A percentile compares a stretch with the other conserved stretches of the same genome.
Conservation (phyloP, 257 asterid species). For the Plantago elongata region DNA sequence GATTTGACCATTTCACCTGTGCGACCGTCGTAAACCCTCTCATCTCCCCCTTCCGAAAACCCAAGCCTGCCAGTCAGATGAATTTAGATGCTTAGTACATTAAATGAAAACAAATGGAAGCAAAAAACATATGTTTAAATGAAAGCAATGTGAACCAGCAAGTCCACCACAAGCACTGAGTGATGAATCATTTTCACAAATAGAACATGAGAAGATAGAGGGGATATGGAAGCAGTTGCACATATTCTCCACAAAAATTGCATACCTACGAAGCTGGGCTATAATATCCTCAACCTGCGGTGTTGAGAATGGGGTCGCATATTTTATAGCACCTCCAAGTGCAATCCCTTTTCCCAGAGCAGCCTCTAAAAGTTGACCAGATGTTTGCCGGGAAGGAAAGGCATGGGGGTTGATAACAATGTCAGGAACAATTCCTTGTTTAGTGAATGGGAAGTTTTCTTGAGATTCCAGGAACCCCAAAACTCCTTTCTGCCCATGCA, state of each 20-base stretch:
- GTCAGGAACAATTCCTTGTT: constrained; percentile 89
- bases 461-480: constrained; percentile 85
- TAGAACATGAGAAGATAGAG: not conserved
- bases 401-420: constrained; percentile 95
- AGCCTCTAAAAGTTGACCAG: constrained; percentile 89
- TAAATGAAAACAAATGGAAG: not conserved
- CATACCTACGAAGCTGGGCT: constrained; percentile 81
- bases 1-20: constrained; percentile 66
- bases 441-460: constrained; percentile 85
- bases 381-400: constrained; percentile 94
- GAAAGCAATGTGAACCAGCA: not conserved
- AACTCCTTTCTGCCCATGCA: constrained; percentile 99
- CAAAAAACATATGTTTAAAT: not conserved
- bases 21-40: constrained; percentile 74
- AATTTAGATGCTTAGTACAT: constrained; percentile 1
- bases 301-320: constrained; percentile 90
- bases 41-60: constrained; percentile 80
- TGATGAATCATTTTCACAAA: not conserved
- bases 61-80: constrained; percentile 52
- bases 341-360: constrained; percentile 92
- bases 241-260: not conserved
- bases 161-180: too few species aligned
- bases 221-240: not conserved
- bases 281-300: constrained; percentile 64
- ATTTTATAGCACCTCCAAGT: constrained; percentile 59